Percentiles rank a stretch among this genome's conserved stretches.
Conservation (phyloP, 2,329 filamentous ascomycete genomes). For the Aspergillus sergii region DNA sequence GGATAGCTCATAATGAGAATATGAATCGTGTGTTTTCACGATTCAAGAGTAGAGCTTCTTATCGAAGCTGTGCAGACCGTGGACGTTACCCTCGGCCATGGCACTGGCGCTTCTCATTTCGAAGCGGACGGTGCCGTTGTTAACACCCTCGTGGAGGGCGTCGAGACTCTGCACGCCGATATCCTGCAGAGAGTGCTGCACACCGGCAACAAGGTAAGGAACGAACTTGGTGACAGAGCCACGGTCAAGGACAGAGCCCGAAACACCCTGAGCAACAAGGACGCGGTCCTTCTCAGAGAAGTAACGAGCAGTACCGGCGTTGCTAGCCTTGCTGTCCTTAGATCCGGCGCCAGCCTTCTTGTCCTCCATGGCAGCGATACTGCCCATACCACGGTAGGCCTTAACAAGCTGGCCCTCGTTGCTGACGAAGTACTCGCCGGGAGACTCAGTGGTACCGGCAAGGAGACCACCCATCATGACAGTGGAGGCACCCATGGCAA, state of each 20-base stretch:
- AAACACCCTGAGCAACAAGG: constrained; percentile 94
- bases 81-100: constrained; percentile 94
- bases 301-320: constrained; percentile 95
- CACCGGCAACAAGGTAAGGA: constrained; percentile 89
- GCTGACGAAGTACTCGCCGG: constrained; percentile 94
- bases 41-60: constrained; percentile 96
- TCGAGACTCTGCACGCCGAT: constrained; percentile 81
- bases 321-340: constrained; percentile 70
- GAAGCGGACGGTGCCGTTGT: constrained; percentile 78
- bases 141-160: constrained; percentile 75
- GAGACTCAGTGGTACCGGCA: constrained; percentile 95
- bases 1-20: constrained; percentile 21
- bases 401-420: constrained; percentile 98
- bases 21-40: constrained; percentile 15
- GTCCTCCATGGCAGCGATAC: constrained; percentile 99
- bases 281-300: constrained; percentile 96
- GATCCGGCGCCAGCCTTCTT: constrained; percentile 83
- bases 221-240: constrained; percentile 91
- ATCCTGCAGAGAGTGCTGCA: constrained; percentile 98
- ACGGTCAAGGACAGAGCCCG: constrained; percentile 63
- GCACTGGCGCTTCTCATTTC: constrained; percentile 93
- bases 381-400: constrained; percentile 98
- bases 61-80: constrained; percentile 95
- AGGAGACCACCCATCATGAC: constrained; percentile 99
- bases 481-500: constrained; percentile 88